Base-by-base conservation (phyloP, 1,284 basidiomycete genomes). In the Fomitiporia mediterranea region DNA sequence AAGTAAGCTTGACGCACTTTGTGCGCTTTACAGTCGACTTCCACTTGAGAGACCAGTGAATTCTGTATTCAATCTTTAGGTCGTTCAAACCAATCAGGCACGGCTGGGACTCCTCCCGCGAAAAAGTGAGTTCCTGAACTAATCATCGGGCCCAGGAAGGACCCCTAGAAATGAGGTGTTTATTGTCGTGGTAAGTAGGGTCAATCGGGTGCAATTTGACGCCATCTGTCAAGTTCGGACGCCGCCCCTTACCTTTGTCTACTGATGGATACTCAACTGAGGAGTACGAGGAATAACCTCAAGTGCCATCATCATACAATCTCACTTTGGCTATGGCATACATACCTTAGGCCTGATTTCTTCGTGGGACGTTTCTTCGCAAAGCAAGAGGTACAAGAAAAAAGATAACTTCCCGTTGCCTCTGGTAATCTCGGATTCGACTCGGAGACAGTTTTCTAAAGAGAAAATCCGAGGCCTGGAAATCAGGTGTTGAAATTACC, bases 121-220 rank as follows among this genome's bases (percentile, higher is more conserved):
- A n/a, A n/a, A n/a, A n/a, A n/a, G n/a, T n/a, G n/a, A n/a, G n/a
- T n/a, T n/a, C n/a, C n/a, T n/a, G n/a, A n/a, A n/a, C n/a, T n/a
- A n/a, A n/a, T n/a, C n/a, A n/a, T n/a, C n/a, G n/a, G n/a, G n/a
- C n/a, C n/a, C n/a, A n/a, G n/a, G n/a, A n/a, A n/a, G n/a, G n/a
- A n/a, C n/a, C n/a, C n/a, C n/a, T n/a, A n/a, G n/a, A n/a, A n/a
- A n/a, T n/a, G n/a, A n/a, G n/a, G n/a, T n/a, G n/a, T 34, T 28
- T 28, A 46, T 46, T 46, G 25, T 15, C 25, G 44, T n/a, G 44
- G 44, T 32, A 46, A 46, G 44, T 28, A 46, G 44, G 44, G 27
- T 46, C 44, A 27, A 4, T 15, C 13, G 25, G 23, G 25, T 15
- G 15, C 44, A 15, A n/a, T 46, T 13, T 46, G 13, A 43, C 25